A percentile compares a stretch with the other conserved stretches of the same genome.
These are phyloP conservation scores for Pseudonectria buxi DNA, from an alignment of 2,329 filamentous ascomycete genomes.

Conservation along the genomic window DNA sequence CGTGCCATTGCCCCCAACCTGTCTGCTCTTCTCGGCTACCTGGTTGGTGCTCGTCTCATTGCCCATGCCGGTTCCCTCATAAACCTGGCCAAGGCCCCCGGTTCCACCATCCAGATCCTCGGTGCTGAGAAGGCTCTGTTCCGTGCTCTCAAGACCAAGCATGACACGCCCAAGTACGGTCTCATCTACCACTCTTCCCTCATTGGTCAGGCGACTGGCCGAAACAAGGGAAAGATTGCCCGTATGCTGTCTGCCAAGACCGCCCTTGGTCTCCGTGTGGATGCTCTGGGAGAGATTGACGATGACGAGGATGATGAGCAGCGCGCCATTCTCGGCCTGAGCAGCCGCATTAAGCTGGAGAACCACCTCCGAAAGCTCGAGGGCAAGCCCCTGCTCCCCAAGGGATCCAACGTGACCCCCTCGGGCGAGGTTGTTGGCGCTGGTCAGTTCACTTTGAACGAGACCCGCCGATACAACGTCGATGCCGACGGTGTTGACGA, in stretches of 20 bases:
- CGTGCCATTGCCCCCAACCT: slow-evolving; percentile 94
- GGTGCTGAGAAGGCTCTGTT: slow-evolving; percentile 98
- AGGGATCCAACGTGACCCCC: slow-evolving; percentile 67
- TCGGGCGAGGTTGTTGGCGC: slow-evolving; percentile 58
- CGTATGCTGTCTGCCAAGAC: slow-evolving; percentile 93
- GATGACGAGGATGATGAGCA: slow-evolving; percentile 81
- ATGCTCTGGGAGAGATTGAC: slow-evolving; percentile 57
- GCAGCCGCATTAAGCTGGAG: slow-evolving; percentile 66
- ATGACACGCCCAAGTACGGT: slow-evolving; percentile 98
- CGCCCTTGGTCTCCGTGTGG: slow-evolving; percentile 85
- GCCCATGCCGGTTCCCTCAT: slow-evolving; percentile 90
- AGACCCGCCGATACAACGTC: slow-evolving; percentile 87
- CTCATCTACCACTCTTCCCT: slow-evolving; percentile 88
- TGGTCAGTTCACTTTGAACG: slow-evolving; percentile 85
- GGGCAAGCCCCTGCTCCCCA: slow-evolving; percentile 78
- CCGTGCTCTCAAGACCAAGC: slow-evolving; percentile 97
- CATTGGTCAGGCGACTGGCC: slow-evolving; percentile 92
- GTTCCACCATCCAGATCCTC: slow-evolving; percentile 94
- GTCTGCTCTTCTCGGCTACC: slow-evolving; percentile 84
- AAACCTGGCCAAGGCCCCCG: slow-evolving; percentile 90
- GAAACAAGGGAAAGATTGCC: slow-evolving; percentile 99
- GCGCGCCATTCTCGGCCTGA: slow-evolving; percentile 71
- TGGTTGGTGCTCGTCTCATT: slow-evolving; percentile 91
- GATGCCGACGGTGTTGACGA: slow-evolving; percentile 81
- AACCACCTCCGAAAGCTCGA: slow-evolving; percentile 71